These are phyloP conservation scores for Diaporthe velutina DNA, from an alignment of 2,329 filamentous ascomycete genomes.

Conservation along the genomic window DNA sequence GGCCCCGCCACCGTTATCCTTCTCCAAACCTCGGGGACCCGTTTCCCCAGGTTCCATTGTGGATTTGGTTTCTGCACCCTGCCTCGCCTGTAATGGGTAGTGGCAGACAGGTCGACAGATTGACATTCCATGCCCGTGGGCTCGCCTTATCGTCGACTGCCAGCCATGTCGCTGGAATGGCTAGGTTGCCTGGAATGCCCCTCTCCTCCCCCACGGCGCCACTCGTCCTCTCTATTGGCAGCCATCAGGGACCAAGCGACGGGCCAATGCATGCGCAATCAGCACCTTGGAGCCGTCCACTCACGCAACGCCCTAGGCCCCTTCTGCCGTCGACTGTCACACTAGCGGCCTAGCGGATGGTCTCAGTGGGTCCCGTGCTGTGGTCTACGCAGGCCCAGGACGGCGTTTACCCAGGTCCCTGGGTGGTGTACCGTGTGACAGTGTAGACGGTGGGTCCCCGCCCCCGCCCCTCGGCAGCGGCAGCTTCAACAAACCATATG, in stretches of 20 bases:
- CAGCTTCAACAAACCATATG: neutral
- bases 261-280: conserved; percentile 19
- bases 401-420: neutral
- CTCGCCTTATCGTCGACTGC: neutral
- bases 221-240: conserved; percentile 5
- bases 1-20: neutral
- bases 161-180: neutral
- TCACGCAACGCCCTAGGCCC: neutral
- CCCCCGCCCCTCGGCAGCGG: neutral
- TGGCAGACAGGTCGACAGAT: too few relatives aligned
- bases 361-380: neutral
- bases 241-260: neutral
- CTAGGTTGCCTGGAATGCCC: neutral
- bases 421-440: neutral
- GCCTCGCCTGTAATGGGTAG: too few relatives aligned
- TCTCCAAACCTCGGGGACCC: neutral
- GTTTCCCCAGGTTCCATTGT: conserved; percentile 6
- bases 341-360: neutral
- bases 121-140: too few relatives aligned
- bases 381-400: conserved; percentile 6
- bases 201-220: neutral
- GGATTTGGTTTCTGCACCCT: neutral
- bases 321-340: conserved; percentile 9
- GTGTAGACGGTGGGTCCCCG: neutral
- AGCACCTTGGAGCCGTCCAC: conserved; percentile 7